phyloP scores from a whole-genome alignment of 495 filamentous ascomycete species.

The Talaromyces nanjingensis region DNA sequence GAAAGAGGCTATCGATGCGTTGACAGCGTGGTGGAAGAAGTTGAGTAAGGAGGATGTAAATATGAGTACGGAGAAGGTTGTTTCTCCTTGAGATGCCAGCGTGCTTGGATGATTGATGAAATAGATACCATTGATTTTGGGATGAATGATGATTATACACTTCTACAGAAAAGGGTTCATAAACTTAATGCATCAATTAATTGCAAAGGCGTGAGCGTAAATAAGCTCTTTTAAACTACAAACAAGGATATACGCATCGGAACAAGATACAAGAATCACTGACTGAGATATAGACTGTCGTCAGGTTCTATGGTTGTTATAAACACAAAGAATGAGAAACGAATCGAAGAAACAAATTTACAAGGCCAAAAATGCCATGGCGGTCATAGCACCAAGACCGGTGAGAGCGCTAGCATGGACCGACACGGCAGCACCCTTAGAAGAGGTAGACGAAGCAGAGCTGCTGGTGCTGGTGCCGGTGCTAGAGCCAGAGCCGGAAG shows the following conservation, averaged over 20 bases:
- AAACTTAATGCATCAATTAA: not conserved
- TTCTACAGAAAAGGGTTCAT: not conserved
- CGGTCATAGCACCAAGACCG: slow-evolving; percentile 3
- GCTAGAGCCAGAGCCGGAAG: slow-evolving; percentile 28
- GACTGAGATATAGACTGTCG: not conserved
- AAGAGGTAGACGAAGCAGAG: slow-evolving; percentile 15
- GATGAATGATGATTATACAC: not conserved
- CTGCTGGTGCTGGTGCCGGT: slow-evolving; percentile 7
- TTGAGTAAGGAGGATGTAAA: not conserved
- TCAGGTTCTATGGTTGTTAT: not conserved
- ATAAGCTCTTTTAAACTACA: not conserved
- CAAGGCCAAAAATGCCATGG: slow-evolving; percentile 8
- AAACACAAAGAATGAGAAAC: not conserved
- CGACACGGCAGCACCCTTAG: slow-evolving; percentile 17
- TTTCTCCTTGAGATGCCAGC: not conserved
- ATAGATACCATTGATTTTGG: not conserved
- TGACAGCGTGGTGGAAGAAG: slow-evolving; percentile 1
- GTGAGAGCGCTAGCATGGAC: not conserved
- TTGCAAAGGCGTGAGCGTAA: not conserved
- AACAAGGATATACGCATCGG: not conserved
- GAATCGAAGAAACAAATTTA: not conserved
- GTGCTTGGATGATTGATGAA: not conserved
- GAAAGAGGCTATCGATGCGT: not conserved
- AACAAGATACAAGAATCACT: slow-evolving; percentile 2
- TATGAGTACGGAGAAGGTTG: not conserved